These are phyloP conservation scores for Dendryphion nanum DNA, from an alignment of 2,329 filamentous ascomycete genomes.

Conservation along the genomic window DNA sequence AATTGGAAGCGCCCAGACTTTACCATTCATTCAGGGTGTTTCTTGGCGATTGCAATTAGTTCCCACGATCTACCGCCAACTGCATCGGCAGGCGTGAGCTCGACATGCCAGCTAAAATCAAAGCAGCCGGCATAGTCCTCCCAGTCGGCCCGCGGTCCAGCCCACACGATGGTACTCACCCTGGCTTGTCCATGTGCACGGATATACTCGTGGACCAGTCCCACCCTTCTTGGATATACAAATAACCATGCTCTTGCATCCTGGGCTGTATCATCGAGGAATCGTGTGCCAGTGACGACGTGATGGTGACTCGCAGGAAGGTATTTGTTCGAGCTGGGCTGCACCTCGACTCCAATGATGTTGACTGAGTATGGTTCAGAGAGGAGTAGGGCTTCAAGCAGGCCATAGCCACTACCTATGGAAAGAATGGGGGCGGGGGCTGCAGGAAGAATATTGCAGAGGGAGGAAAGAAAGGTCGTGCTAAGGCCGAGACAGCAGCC, in stretches of 20 bases:
- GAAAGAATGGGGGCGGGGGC: slow-evolving; percentile 35
- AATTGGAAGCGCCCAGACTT: too few species aligned
- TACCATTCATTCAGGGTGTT: too few species aligned
- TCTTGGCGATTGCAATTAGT: slow-evolving; percentile 23
- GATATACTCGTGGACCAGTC: slow-evolving; percentile 47
- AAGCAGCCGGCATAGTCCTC: slow-evolving; percentile 32
- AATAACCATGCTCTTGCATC: slow-evolving; percentile 51
- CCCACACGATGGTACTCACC: slow-evolving; percentile 42
- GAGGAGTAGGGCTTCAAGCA: slow-evolving; percentile 48
- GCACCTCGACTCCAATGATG: slow-evolving; percentile 51
- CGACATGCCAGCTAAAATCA: slow-evolving; percentile 13
- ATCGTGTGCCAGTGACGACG: slow-evolving; percentile 46
- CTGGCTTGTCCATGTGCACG: slow-evolving; percentile 22
- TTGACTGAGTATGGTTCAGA: slow-evolving; percentile 16
- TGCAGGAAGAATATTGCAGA: slow-evolving; percentile 23
- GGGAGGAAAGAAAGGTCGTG: slow-evolving; percentile 22
- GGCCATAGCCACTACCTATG: slow-evolving; percentile 52
- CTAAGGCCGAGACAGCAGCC: slow-evolving; percentile 40
- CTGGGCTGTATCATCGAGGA: slow-evolving; percentile 42
- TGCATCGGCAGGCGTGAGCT: slow-evolving; percentile 19
- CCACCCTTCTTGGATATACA: slow-evolving; percentile 53
- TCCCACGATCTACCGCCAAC: slow-evolving; percentile 35
- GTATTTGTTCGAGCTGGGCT: slow-evolving; percentile 45
- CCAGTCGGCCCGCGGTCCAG: slow-evolving; percentile 46
- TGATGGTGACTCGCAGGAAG: slow-evolving; percentile 43